Evolutionary conservation across 495 filamentous ascomycete genomes (phyloP).

Genomic region (Xylaria venustula): DNA sequence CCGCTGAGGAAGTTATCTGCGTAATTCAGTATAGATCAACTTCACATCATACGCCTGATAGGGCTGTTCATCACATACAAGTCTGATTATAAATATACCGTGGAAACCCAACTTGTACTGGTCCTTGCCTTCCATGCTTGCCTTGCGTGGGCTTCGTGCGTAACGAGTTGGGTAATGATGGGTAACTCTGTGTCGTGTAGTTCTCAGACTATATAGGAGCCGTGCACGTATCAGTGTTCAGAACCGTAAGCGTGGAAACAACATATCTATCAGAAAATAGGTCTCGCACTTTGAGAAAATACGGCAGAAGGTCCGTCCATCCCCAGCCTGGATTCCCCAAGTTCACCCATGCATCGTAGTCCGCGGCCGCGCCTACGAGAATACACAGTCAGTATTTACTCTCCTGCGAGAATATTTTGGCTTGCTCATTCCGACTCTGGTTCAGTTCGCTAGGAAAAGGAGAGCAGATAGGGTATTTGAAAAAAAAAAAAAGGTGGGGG

Average conservation of each 20-base stretch:
- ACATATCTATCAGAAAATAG: background rate
- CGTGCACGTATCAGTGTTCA: conserved; percentile 15
- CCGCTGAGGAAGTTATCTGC: conserved; percentile 52
- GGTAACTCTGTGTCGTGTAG: conserved; percentile 11
- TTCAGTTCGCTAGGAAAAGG: too few species aligned
- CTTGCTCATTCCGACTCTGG: too few species aligned
- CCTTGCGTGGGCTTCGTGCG: conserved; percentile 38
- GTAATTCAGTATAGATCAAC: conserved; percentile 8
- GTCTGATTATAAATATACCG: conserved; percentile 48
- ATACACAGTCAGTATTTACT: background rate
- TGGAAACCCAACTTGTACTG: conserved; percentile 53
- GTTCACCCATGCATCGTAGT: conserved; percentile 59
- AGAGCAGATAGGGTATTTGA: too few species aligned
- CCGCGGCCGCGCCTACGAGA: conserved; percentile 21
- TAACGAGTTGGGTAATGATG: conserved; percentile 28
- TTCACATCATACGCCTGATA: background rate
- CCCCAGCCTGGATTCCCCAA: conserved; percentile 66
- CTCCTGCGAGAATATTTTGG: too few species aligned
- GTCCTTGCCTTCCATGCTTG: conserved; percentile 39
- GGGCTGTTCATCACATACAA: conserved; percentile 27
- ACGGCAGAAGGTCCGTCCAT: conserved; percentile 58
- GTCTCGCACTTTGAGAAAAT: conserved; percentile 51
- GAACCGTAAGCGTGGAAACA: conserved; percentile 2
- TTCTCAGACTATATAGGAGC: conserved; percentile 17
- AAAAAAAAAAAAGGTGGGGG: too few species aligned